These are phyloP conservation scores for Abrus precatorius DNA, from an alignment of 306 rosid genomes.

Conservation along the genomic window DNA sequence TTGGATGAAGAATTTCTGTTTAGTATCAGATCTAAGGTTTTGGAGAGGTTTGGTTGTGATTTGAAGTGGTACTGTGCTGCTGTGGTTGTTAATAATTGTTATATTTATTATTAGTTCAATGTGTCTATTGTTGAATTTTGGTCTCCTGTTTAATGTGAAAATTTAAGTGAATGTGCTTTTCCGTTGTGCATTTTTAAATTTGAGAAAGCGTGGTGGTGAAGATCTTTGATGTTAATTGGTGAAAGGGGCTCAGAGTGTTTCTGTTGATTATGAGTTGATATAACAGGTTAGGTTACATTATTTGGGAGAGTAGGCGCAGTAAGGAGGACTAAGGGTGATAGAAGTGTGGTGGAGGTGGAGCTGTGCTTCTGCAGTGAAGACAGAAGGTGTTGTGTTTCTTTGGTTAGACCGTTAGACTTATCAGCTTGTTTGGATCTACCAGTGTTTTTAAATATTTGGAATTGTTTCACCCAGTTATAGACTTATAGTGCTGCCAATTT, in stretches of 20 bases:
- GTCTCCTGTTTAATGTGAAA: not conserved
- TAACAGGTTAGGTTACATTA: not conserved
- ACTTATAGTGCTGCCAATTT: not conserved
- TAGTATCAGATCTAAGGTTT: conserved; percentile 21
- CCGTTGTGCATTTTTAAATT: not conserved
- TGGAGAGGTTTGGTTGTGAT: conserved; percentile 4
- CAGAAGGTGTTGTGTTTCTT: not conserved
- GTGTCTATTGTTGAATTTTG: not conserved
- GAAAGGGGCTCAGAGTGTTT: not conserved
- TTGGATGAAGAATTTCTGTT: not conserved
- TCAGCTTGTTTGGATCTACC: not conserved
- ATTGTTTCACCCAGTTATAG: not conserved
- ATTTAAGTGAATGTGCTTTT: conserved; percentile 10
- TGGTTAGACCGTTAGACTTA: not conserved
- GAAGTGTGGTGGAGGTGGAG: not conserved
- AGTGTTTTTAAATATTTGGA: not conserved
- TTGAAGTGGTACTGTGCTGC: not conserved
- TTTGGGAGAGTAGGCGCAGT: not conserved
- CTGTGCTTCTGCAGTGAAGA: not conserved
- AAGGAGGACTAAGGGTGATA: not conserved
- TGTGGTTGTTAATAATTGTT: not conserved
- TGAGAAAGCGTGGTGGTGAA: not conserved
- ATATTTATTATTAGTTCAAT: conserved; percentile 3
- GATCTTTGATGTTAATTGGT: not conserved
- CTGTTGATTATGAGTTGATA: not conserved